Conservation (phyloP, 2,329 filamentous ascomycete genomes). For the Colletotrichum simmondsii region DNA sequence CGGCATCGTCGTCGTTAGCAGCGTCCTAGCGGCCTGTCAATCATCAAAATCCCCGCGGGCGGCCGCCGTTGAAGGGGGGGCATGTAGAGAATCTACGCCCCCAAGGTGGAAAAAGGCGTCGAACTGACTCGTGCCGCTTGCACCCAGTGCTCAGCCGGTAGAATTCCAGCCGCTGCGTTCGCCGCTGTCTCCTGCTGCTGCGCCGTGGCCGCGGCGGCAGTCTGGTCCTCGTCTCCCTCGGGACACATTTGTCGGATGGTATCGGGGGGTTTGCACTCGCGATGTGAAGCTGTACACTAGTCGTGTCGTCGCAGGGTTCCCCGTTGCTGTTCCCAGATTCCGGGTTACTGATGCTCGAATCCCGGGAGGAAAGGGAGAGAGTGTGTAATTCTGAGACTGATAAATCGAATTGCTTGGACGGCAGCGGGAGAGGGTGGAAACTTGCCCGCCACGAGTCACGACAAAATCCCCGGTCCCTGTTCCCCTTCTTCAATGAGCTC, state of each 20-base stretch:
- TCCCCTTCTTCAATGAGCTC: not conserved
- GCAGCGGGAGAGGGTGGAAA: not conserved
- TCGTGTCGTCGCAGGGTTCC: not conserved
- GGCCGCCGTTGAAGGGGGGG: not conserved
- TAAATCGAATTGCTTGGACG: not conserved
- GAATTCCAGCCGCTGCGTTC: not conserved
- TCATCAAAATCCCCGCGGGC: not conserved
- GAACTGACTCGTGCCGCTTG: constrained; percentile 31
- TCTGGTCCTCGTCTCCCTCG: constrained; percentile 4
- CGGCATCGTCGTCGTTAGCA: constrained; percentile 18
- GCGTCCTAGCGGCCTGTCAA: constrained; percentile 20
- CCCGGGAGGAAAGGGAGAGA: not conserved
- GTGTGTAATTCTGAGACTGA: not conserved
- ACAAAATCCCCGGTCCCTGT: constrained; percentile 23
- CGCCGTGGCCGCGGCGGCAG: not conserved
- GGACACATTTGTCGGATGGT: constrained; percentile 6
- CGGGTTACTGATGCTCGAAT: not conserved
- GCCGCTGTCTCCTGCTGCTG: not conserved
- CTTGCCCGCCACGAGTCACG: constrained; percentile 12
- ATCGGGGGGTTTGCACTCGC: not conserved
- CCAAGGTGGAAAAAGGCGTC: not conserved
- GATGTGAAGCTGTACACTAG: not conserved
- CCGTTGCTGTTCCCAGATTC: not conserved
- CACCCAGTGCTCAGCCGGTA: constrained; percentile 30
- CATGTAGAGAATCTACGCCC: too few species aligned